Base-by-base conservation (phyloP, 768 basidiomycete species). In the Suillus clintonianus region DNA sequence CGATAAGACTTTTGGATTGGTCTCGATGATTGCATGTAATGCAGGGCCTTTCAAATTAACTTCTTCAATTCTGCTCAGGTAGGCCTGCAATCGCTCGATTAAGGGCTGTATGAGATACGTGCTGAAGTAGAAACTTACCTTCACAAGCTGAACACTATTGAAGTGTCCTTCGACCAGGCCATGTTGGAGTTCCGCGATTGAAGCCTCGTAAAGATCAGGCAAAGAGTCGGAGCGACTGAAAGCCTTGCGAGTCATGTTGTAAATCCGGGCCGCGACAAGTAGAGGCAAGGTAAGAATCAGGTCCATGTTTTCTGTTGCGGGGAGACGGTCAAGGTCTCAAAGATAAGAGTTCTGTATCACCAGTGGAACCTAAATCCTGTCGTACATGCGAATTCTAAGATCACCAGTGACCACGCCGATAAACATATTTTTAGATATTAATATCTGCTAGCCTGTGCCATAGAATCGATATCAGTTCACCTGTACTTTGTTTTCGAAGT, bases 131-230 rank as follows among this genome's bases (percentile, higher is more conserved):
- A 10, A n/a, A 14, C 42, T 39, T 61, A 85, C 88, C 77, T 86
- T 86, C 32, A 89, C 85, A 7, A 89, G 80, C 68, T 89, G 86
- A 4, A 84, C 83, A 60, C 86, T 88, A 0, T 81, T 82, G 66
- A 89, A 89, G 30, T 73, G 70, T 3, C 82, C 81, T 2, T 74
- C 77, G 58, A 82, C 75, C 8, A 89, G 70, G 3, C 88, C 86
- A 8, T 73, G 72, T 68, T 86, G 85, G 2, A 89, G 75, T 62
- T 89, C 85, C 0, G 76, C 67, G 15, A 89, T 80, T 0, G 85
- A 82, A 0, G 85, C 85, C 68, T 89, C 86, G 65, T 88, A 87
- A 13, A 89, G 75, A 70, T 89, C 88, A 2, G 86, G 86, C 24
- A 50, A 50, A 4, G 48, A n/a, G n/a, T n/a, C n/a, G n/a, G n/a